Percentiles rank a stretch among this genome's conserved stretches.
phyloP scores from a whole-genome alignment of 2,329 filamentous ascomycete species.

The Nemania bipapillata region DNA sequence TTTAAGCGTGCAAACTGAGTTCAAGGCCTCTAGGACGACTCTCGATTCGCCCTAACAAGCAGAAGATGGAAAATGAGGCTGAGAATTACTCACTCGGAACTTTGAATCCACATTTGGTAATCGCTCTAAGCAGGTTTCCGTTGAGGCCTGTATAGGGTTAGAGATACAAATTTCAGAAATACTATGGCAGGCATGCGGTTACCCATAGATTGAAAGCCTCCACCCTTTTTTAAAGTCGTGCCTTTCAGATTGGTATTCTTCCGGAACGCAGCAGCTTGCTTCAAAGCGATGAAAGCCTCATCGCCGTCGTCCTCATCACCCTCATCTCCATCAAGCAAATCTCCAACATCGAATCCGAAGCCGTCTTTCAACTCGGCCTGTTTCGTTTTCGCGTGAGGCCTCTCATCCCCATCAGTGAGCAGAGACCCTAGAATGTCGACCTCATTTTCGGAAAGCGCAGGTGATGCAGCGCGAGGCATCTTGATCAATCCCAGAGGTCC shows the following conservation, averaged over 20 bases:
- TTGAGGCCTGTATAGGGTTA: constrained; percentile 69
- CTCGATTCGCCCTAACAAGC: neutral
- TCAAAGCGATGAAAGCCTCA: constrained; percentile 88
- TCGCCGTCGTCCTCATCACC: constrained; percentile 72
- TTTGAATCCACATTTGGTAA: constrained; percentile 91
- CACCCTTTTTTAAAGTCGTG: constrained; percentile 89
- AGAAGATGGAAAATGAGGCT: neutral
- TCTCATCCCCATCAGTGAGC: constrained; percentile 70
- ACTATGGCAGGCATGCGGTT: constrained; percentile 29
- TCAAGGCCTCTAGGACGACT: neutral
- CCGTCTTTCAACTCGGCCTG: constrained; percentile 53
- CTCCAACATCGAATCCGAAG: constrained; percentile 67
- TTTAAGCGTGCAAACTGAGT: neutral
- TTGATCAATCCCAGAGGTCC: constrained; percentile 22
- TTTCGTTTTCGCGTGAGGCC: constrained; percentile 54
- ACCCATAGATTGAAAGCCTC: constrained; percentile 96
- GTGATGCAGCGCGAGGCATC: constrained; percentile 82
- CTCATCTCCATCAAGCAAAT: constrained; percentile 68
- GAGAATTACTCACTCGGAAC: constrained; percentile 71
- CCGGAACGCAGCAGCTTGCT: constrained; percentile 86
- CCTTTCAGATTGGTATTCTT: constrained; percentile 85
- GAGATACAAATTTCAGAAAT: neutral
- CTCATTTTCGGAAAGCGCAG: constrained; percentile 86
- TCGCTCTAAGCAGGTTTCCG: constrained; percentile 85
- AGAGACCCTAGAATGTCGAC: constrained; percentile 87